A percentile compares a stretch with the other conserved stretches of the same genome.
Conservation (phyloP, 75 land plant genomes). For the Picea glauca region DNA sequence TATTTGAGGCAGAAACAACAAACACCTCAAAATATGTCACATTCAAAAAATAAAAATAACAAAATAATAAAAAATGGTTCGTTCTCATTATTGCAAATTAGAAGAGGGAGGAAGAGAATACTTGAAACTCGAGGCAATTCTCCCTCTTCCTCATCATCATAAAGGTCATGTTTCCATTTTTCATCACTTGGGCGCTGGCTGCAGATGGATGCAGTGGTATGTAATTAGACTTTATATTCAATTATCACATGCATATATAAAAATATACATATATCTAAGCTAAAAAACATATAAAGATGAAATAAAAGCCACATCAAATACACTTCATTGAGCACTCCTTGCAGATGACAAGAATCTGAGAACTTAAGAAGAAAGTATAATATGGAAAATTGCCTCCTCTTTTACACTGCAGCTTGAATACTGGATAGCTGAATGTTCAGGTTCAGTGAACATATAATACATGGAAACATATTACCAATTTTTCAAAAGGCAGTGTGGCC, state of each 20-base stretch:
- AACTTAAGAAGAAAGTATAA: background rate
- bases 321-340: background rate
- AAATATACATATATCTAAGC: background rate
- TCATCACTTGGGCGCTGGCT: conserved; percentile 58
- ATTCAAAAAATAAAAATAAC: background rate
- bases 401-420: too few relatives aligned
- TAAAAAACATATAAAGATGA: background rate
- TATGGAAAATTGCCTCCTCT: too few relatives aligned
- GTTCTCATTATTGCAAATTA: background rate
- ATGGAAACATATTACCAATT: too few relatives aligned
- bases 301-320: background rate
- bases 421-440: too few relatives aligned
- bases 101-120: conserved; percentile 18
- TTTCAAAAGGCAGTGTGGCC: too few relatives aligned
- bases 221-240: conserved; percentile 2
- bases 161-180: conserved; percentile 80
- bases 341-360: background rate
- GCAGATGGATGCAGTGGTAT: conserved; percentile 9
- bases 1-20: background rate
- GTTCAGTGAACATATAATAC: too few relatives aligned
- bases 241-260: background rate
- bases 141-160: conserved; percentile 22
- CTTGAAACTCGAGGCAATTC: conserved; percentile 45
- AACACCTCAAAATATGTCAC: background rate
- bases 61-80: background rate